Conservation (phyloP, 1,284 basidiomycete species). For the Malassezia dermatis region DNA sequence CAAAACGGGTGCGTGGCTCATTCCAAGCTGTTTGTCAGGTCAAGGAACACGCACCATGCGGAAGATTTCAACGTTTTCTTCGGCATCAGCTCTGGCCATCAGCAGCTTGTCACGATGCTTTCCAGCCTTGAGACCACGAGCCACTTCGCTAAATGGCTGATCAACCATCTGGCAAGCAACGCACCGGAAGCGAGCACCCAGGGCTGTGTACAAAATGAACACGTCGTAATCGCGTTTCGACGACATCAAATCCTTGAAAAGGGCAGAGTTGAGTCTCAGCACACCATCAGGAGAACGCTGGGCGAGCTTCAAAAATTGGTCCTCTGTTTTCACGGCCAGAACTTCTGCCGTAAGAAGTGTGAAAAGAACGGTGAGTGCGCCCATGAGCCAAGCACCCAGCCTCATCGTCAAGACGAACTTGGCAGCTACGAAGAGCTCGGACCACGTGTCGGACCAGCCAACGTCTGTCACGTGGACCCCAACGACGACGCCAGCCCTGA, state of each 20-base stretch:
- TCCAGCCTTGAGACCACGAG: slow-evolving; percentile 5
- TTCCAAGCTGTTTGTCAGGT: neutral
- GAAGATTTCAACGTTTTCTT: slow-evolving; percentile 5
- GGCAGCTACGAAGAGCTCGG: neutral
- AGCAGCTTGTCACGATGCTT: slow-evolving; percentile 1
- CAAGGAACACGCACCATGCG: neutral
- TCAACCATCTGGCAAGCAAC: slow-evolving; percentile 10
- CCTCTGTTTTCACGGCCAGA: neutral
- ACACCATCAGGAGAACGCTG: slow-evolving; percentile 1
- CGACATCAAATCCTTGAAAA: slow-evolving; percentile 2
- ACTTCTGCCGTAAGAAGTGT: neutral
- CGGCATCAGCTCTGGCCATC: slow-evolving; percentile 9
- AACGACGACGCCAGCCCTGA: neutral
- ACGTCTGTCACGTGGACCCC: slow-evolving; percentile 6
- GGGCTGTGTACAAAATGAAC: slow-evolving; percentile 9
- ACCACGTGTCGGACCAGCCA: slow-evolving; percentile 1
- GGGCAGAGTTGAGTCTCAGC: slow-evolving; percentile 1
- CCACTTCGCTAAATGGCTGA: slow-evolving; percentile 6
- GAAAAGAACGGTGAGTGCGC: neutral
- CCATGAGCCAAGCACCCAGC: slow-evolving; percentile 1
- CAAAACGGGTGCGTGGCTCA: slow-evolving; percentile 8
- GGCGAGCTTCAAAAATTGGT: neutral
- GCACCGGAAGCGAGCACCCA: slow-evolving; percentile 1
- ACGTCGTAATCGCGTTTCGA: slow-evolving; percentile 13
- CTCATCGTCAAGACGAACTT: slow-evolving; percentile 8